Conservation (phyloP, 306 rosid genomes). For the Amphicarpaea edgeworthii region DNA sequence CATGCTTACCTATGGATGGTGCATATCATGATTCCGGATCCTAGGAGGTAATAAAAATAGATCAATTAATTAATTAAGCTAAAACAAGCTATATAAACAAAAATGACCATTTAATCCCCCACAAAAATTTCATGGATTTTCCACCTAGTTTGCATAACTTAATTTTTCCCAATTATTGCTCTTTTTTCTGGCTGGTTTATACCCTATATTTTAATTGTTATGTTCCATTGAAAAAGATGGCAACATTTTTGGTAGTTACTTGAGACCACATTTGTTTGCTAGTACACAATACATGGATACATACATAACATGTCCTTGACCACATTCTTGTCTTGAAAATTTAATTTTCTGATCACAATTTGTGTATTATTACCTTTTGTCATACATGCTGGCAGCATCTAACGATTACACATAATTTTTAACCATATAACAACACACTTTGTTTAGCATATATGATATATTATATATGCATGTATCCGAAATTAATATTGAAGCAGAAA, state of each 20-base stretch:
- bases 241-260: slow-evolving; percentile 37
- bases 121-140: slow-evolving; percentile 19
- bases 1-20: slow-evolving; percentile 41
- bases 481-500: slow-evolving; percentile 33
- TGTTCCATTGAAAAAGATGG: slow-evolving; percentile 32
- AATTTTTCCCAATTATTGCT: slow-evolving; percentile 22
- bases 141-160: slow-evolving; percentile 22
- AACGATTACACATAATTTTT: background rate
- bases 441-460: slow-evolving; percentile 12
- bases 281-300: slow-evolving; percentile 51
- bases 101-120: slow-evolving; percentile 49
- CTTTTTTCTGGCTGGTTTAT: slow-evolving; percentile 37
- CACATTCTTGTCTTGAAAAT: slow-evolving; percentile 43
- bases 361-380: slow-evolving; percentile 37
- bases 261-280: slow-evolving; percentile 58
- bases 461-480: too few relatives aligned
- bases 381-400: slow-evolving; percentile 16
- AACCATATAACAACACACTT: background rate
- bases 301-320: slow-evolving; percentile 53
- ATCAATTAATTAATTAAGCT: slow-evolving; percentile 34
- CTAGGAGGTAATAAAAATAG: slow-evolving; percentile 53
- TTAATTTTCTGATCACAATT: slow-evolving; percentile 38
- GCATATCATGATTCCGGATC: slow-evolving; percentile 64
- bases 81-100: slow-evolving; percentile 29
- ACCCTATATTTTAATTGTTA: background rate